These are phyloP conservation scores for Corymbia calophylla DNA, from an alignment of 441 rosid species.

Conservation along the genomic window DNA sequence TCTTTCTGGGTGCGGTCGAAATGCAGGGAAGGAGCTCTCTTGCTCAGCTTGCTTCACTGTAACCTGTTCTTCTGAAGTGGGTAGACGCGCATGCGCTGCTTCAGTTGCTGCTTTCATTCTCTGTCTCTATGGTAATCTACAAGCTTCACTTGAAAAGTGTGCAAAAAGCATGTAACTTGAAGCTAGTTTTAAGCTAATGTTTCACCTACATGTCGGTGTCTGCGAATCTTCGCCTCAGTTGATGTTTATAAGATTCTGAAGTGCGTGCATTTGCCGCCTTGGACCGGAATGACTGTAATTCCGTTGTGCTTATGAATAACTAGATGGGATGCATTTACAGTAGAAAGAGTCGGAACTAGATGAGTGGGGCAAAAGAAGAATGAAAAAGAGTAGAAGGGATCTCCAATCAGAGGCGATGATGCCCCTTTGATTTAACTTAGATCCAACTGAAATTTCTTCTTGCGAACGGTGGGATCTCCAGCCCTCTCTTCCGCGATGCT, in stretches of 20 bases:
- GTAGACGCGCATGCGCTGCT: not conserved
- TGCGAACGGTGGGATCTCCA: not conserved
- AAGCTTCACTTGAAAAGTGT: not conserved
- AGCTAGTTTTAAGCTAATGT: not conserved
- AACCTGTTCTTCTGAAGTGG: constrained; percentile 12
- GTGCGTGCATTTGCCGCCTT: not conserved
- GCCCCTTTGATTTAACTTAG: constrained; percentile 5
- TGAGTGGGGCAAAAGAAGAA: not conserved
- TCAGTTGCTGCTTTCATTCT: not conserved
- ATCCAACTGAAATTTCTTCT: constrained; percentile 39
- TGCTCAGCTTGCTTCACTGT: constrained; percentile 25
- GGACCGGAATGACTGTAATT: not conserved
- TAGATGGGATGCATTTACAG: not conserved
- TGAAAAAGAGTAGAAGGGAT: not conserved
- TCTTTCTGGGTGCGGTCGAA: not conserved
- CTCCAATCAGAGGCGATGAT: not conserved
- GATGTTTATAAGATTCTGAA: not conserved
- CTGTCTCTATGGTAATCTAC: not conserved
- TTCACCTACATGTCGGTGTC: not conserved
- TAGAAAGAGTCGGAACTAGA: not conserved
- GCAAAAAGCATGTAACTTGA: not conserved
- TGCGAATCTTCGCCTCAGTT: not conserved
- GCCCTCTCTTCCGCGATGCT: constrained; percentile 28
- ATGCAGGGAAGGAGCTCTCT: constrained; percentile 30
- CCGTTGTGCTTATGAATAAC: not conserved